Percentiles rank a stretch among this genome's conserved stretches.
Conservation (phyloP, 148 eudicot species). For the Simmondsia chinensis region DNA sequence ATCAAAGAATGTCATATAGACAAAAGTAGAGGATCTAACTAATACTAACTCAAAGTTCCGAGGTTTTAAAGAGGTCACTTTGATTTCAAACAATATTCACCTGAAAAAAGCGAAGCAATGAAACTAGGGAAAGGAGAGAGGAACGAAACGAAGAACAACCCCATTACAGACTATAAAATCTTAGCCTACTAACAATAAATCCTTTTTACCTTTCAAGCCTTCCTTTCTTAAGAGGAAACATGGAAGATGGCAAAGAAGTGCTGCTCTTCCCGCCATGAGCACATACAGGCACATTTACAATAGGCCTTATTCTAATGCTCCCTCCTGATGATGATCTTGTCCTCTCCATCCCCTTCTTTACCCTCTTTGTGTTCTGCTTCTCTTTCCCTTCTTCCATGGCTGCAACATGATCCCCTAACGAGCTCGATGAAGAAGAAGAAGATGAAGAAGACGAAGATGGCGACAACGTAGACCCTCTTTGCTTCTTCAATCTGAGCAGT, state of each 20-base stretch:
- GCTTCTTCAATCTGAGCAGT: constrained; percentile 54
- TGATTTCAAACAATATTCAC: too few relatives aligned
- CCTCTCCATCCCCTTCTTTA: constrained; percentile 73
- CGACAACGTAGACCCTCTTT: constrained; percentile 35
- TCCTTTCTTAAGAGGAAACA: constrained; percentile 46
- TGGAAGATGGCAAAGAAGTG: constrained; percentile 53
- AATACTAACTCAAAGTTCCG: too few relatives aligned
- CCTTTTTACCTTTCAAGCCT: constrained; percentile 37
- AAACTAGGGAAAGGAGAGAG: too few relatives aligned
- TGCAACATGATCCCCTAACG: constrained; percentile 34
- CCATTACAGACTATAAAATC: too few relatives aligned
- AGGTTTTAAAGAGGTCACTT: too few relatives aligned
- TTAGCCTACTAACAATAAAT: too few relatives aligned
- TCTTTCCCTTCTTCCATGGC: constrained; percentile 48
- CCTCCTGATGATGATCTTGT: constrained; percentile 71
- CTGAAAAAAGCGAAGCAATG: too few relatives aligned
- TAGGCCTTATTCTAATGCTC: constrained; percentile 68
- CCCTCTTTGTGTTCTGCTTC: constrained; percentile 29
- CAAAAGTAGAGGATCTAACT: too few relatives aligned
- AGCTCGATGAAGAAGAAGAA: constrained; percentile 42
- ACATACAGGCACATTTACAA: constrained; percentile 76
- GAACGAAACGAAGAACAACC: too few relatives aligned
- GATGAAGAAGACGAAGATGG: constrained; percentile 61
- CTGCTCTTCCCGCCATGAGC: constrained; percentile 31
- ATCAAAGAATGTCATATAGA: too few relatives aligned